phyloP scores from a whole-genome alignment of 352 stramenopile species.

The Phytopythium mirpurense region DNA sequence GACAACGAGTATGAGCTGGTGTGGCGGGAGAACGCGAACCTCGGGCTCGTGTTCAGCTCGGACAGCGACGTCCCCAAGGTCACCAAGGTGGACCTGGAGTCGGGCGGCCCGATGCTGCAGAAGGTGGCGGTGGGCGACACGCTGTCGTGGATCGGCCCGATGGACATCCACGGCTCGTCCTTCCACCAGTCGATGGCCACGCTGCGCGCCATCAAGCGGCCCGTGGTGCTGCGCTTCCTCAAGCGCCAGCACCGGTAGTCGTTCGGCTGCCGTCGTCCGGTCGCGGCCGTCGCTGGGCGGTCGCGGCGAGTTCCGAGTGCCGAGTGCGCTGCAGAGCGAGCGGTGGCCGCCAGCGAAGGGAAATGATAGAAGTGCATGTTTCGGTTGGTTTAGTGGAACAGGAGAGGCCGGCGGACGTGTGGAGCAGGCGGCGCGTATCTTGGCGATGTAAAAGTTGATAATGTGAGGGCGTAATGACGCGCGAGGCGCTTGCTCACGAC shows the following conservation, averaged over 20 bases:
- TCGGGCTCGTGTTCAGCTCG: constrained; percentile 82
- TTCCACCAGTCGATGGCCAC: constrained; percentile 87
- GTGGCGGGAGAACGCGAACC: constrained; percentile 79
- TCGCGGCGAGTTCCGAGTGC: background rate
- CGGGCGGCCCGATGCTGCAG: constrained; percentile 59
- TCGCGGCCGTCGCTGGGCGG: background rate
- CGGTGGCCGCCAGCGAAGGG: too few relatives aligned
- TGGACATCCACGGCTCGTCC: constrained; percentile 69
- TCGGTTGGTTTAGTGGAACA: background rate
- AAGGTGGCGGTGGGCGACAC: constrained; percentile 71
- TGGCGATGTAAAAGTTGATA: constrained; percentile 4
- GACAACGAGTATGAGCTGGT: constrained; percentile 80
- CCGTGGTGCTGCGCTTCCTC: constrained; percentile 77
- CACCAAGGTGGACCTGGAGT: constrained; percentile 80
- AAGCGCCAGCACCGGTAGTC: constrained; percentile 19
- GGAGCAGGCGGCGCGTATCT: background rate
- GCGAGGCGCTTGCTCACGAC: too few relatives aligned
- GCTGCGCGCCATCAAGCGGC: constrained; percentile 73
- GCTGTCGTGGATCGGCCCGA: constrained; percentile 70
- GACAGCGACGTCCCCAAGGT: constrained; percentile 72
- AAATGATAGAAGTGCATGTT: constrained; percentile 8
- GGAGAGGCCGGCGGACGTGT: background rate
- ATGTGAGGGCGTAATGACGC: background rate
- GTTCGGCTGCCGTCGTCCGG: background rate
- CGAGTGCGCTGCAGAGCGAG: background rate